Percentiles rank a stretch among this genome's conserved stretches.
phyloP scores from a whole-genome alignment of 179 eudicot species.

The Pouteria campechiana region DNA sequence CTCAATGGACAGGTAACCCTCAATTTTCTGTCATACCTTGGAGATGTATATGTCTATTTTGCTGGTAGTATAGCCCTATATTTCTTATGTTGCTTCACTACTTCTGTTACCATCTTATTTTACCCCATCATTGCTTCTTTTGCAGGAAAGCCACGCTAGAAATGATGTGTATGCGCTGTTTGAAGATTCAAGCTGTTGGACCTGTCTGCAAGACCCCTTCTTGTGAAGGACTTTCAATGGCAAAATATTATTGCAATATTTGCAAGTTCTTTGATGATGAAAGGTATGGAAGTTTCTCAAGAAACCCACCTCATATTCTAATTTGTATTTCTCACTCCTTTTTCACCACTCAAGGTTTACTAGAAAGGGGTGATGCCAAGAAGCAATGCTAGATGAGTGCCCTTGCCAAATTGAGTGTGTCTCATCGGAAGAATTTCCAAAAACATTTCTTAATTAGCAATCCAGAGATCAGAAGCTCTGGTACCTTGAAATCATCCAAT shows the following conservation, averaged over 20 bases:
- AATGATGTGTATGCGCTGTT: conserved; percentile 90
- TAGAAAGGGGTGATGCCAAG: no score
- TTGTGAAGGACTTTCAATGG: conserved; percentile 65
- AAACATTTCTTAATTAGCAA: no score
- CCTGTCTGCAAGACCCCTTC: conserved; percentile 71
- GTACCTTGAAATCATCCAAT: no score
- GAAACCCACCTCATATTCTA: not conserved
- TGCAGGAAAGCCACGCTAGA: conserved; percentile 84
- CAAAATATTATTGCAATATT: conserved; percentile 71
- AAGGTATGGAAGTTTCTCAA: conserved; percentile 28
- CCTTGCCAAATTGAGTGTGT: no score
- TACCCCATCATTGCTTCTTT: not conserved
- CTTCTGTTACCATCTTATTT: not conserved
- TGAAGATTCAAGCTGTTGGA: conserved; percentile 79
- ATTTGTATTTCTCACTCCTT: no score
- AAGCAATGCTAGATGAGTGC: no score
- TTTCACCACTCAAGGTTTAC: no score
- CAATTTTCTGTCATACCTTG: no score
- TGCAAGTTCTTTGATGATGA: conserved; percentile 95
- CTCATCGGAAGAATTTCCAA: no score
- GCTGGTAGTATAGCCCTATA: no score
- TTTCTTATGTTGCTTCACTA: not conserved
- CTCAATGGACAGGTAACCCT: conserved; percentile 80
- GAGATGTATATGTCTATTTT: no score
- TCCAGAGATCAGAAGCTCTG: no score